Evolutionary conservation across 176 grass and related monocot genomes (phyloP), one percentile per base, ranked within the genome.

Genomic region (Saccharum spontaneum): DNA sequence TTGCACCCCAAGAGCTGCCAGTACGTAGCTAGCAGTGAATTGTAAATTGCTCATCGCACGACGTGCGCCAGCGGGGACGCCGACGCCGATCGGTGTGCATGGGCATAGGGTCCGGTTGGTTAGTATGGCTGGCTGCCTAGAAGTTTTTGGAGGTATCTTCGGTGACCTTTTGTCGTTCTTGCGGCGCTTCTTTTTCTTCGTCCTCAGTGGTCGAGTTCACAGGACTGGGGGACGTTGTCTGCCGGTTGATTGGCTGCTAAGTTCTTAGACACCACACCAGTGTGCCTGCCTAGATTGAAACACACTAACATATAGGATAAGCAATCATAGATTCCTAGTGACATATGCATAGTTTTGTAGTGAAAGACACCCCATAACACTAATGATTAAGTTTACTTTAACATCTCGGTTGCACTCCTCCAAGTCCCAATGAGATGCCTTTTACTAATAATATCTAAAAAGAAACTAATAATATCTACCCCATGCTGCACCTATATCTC

Each of bases 211-310:
- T 5, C 28, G 28, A 82, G 50, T 23, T 77, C 37, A 87, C 55
- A 39, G 40, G 64, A 77, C 86, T 70, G 71, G 63, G 63, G 73
- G 54, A 88, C 54, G 73, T 77, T 83, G 28, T 22, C 24, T 70
- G 52, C 13, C 16, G 68, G 28, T n/a, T 22, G 20, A 59, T 70
- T 82, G 49, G 62, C 37, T 68, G 26, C 36, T 82, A 60, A 76
- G 79, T 44, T 82, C 48, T 44, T 82, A 40, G 36, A 76, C 68
- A 69, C 83, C 48, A 79, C 68, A 69, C 45, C 17, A 54, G 30
- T 7, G 39, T 61, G 37, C 39, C 9, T 7, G 14, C 69, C 39
- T n/a, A 28, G 76, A 49, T 49, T 49, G 22, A 22, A 30, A 30
- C 24, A 39, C 20, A 62, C 10, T 10, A 10, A 28, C 4, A 17